These are phyloP conservation scores for Globisporangium yorkense DNA, from an alignment of 352 stramenopile species.

Conservation along the genomic window DNA sequence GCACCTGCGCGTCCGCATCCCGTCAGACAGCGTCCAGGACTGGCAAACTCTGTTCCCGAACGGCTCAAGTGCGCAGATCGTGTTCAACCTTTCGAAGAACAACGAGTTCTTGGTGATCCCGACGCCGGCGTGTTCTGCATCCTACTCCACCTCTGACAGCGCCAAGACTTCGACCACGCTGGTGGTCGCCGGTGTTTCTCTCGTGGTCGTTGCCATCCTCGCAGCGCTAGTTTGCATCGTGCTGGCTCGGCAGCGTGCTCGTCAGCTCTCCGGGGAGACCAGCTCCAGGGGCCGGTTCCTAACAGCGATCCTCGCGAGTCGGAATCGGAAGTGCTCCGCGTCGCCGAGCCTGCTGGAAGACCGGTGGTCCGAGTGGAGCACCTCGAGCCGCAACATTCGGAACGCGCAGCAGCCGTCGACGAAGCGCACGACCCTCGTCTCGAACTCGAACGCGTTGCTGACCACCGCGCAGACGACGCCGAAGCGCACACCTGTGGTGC, in stretches of 20 bases:
- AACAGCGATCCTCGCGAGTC: conserved; percentile 2
- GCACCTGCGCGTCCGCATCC: conserved; percentile 31
- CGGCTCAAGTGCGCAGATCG: conserved; percentile 34
- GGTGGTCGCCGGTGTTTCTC: background rate
- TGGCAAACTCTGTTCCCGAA: conserved; percentile 36
- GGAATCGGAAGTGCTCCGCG: background rate
- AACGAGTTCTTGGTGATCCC: conserved; percentile 10
- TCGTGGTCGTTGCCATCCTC: background rate
- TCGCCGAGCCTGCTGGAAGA: conserved; percentile 6
- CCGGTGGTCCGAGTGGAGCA: conserved; percentile 6
- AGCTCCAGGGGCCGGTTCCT: background rate
- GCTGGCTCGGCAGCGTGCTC: background rate
- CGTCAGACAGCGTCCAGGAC: conserved; percentile 20
- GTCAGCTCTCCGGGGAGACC: background rate
- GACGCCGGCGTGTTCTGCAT: background rate
- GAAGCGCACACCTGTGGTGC: conserved; percentile 5
- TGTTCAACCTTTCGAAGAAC: conserved; percentile 22
- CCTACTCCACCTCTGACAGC: background rate
- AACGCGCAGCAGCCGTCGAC: background rate
- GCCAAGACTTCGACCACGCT: background rate
- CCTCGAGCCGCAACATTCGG: conserved; percentile 1
- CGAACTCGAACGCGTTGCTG: conserved; percentile 1
- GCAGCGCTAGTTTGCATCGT: background rate
- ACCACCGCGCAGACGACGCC: conserved; percentile 2
- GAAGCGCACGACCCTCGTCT: background rate